Base-by-base conservation (phyloP, 1,139 yeast genomes). In the Geotrichum macrosporum region DNA sequence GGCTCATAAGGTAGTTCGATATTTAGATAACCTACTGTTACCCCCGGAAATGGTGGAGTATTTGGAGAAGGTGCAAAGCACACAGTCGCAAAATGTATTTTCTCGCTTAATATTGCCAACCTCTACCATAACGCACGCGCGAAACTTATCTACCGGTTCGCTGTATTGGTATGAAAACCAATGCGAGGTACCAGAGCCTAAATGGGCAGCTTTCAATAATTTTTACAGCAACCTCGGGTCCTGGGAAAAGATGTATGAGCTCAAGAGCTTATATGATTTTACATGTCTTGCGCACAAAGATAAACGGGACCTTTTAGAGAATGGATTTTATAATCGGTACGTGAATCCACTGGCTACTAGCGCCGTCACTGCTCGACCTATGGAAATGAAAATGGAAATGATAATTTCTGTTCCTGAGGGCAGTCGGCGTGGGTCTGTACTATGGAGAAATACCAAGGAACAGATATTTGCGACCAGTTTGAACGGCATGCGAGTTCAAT, bases 401-500 rank as follows among this genome's bases (percentile, higher is more conserved):
- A 35, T 41, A 21, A 13, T 41, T 24, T 15, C 29, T 20, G 6
- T 22, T 20, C 46, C 36, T 19, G 33, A 21, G 27, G 35, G 36
- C 5, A 12, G 22, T 20, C 35, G 33, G 24, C 40, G 42, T 20
- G 36, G 33, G 3, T 13, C 12, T 5, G 29, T 39, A 8, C 5
- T 39, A 6, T 30, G 27, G 21, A 16, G 43, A 20, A 8, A 35
- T 15, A 32, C 16, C 3, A 27, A 35, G 10, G 47, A 41, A 19
- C 27, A 30, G 15, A 41, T 51, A 18, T 47, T 42, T 20, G 43
- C 50, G 3, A 41, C 40, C 10, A 50, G 35, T 20, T 37, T 53
- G 35, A 44, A 53, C 31, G 56, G 56, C 5, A 32, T 53, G 32
- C 26, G 46, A 33, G 34, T 42, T 9, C 4, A 21, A 20, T 37